Evolutionary conservation across 345 rosid species (phyloP), one percentile per base, ranked within the genome.

Genomic region (Bruguiera parviflora): DNA sequence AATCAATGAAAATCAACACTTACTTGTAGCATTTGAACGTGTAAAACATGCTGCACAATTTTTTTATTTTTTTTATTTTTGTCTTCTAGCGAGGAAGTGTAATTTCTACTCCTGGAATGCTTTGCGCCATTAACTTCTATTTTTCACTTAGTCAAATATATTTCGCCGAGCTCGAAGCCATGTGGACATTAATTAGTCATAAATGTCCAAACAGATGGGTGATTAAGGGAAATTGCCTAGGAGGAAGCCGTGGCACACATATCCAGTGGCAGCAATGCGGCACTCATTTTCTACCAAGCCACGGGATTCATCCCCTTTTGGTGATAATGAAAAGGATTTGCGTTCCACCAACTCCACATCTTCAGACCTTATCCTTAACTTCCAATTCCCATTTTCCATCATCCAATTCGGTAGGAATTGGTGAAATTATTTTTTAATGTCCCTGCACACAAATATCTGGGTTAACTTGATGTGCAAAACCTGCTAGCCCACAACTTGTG

Each of bases 281-380:
- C 73, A 64, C 74, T 77, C 70, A 77, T 78, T 80, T 70, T 69
- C 68, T 67, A 75, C 80, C 84, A 77, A 80, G 73, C 70, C 62
- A 60, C 24, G 22, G 46, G 52, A 61, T 72, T 70, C 43, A 60
- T 70, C 64, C 55, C 53, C 63, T 61, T 75, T 24, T 77, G 61
- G 76, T 78, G 80, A 68, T 73, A 47, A 49, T 72, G 68, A 63
- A 75, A 80, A 66, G 73, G 82, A 78, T 73, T 78, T 68, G 62
- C 71, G 61, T 76, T 71, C 79, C 75, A 83, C 84, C 87, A 78
- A 83, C 87, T 80, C 76, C 71, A 64, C 59, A 75, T 78, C 84
- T 80, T 58, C 57, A 28, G 71, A 55, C 73, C 83, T 79, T 82
- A 82, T 82, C 83, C 81, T 71, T 35, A 65, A 68, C 70, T 32